Conservation (phyloP, 208 protist species). For the Trypanosomatidae sp. region DNA sequence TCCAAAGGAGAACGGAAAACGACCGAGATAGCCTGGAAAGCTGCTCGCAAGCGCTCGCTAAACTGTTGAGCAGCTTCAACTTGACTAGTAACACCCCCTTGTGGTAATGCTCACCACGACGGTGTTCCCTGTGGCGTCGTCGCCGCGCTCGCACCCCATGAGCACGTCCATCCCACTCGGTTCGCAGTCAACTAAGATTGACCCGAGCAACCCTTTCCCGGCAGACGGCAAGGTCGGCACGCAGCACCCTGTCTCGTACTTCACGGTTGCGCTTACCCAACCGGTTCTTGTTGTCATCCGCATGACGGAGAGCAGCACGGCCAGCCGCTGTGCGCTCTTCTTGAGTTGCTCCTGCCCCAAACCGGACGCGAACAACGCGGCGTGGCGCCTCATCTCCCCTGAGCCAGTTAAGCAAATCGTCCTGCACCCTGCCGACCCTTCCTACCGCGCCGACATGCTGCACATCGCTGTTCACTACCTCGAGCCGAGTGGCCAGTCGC, state of each 20-base stretch:
- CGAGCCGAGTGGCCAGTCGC: conserved; percentile 62
- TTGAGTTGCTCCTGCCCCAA: conserved; percentile 59
- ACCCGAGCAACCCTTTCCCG: conserved; percentile 22
- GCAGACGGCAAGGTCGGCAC: conserved; percentile 33
- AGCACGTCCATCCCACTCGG: conserved; percentile 11
- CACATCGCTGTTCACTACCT: conserved; percentile 83
- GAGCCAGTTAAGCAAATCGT: conserved; percentile 71
- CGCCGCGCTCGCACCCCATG: conserved; percentile 9
- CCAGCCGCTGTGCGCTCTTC: conserved; percentile 70
- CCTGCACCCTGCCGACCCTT: conserved; percentile 74
- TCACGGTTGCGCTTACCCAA: conserved; percentile 43
- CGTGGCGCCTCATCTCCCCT: conserved; percentile 76
- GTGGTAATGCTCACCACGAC: background rate
- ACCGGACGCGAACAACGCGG: conserved; percentile 71
- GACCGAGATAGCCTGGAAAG: background rate
- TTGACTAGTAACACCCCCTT: too few relatives aligned
- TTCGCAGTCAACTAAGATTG: conserved; percentile 16
- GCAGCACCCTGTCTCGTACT: conserved; percentile 59
- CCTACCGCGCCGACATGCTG: conserved; percentile 44
- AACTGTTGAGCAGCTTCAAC: background rate
- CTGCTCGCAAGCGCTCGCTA: background rate
- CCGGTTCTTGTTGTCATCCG: conserved; percentile 61
- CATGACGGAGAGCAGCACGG: conserved; percentile 82
- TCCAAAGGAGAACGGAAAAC: background rate
- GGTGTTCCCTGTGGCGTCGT: background rate